Evolutionary conservation across 305 asterid species (phyloP).

Genomic region (Fraxinus dipetala): DNA sequence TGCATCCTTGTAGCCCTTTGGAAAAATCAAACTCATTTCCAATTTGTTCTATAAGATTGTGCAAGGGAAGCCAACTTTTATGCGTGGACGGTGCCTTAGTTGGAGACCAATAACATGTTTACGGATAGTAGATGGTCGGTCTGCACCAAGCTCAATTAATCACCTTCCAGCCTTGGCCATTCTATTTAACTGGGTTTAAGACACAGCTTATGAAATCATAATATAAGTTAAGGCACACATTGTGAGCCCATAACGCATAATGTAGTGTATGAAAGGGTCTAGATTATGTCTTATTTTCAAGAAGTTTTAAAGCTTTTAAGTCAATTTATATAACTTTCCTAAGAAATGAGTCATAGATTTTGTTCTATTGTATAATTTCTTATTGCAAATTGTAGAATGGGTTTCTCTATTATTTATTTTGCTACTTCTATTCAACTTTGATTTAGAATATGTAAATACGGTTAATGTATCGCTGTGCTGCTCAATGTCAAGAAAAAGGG

Average conservation of each 20-base stretch:
- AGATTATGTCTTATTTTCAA: neutral
- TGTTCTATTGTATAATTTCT: neutral
- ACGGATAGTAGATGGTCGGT: neutral
- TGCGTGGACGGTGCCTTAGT: neutral
- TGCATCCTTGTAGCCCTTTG: neutral
- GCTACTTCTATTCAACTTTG: neutral
- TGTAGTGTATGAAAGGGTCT: neutral
- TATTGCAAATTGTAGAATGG: neutral
- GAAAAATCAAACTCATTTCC: neutral
- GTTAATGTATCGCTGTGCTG: neutral
- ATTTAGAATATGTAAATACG: neutral
- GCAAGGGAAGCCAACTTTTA: neutral
- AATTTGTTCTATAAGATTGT: neutral
- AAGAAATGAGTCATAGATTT: neutral
- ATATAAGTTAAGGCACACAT: neutral
- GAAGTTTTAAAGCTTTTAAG: neutral
- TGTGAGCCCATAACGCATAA: neutral
- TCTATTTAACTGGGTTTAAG: neutral
- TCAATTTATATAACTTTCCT: neutral
- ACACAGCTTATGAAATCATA: neutral
- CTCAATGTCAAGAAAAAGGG: neutral
- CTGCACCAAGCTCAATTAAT: neutral
- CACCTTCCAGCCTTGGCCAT: neutral
- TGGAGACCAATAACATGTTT: neutral
- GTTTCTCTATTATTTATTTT: neutral